Conservation (phyloP, 2,329 filamentous ascomycete species). For the Knoxdaviesia capensis region DNA sequence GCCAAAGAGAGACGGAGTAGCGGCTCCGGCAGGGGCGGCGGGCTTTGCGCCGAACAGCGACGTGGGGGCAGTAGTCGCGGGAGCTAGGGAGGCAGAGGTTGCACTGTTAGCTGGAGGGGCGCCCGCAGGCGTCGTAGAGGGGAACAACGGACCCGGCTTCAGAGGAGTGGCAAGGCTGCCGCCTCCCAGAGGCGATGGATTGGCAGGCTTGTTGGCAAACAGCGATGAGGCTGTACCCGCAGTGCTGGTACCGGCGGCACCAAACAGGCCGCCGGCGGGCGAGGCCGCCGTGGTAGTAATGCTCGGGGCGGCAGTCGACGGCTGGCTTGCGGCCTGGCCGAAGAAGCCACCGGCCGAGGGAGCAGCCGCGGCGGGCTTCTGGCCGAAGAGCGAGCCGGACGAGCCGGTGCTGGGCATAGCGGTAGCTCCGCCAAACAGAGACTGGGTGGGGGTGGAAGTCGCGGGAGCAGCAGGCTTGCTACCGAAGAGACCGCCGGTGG, state of each 20-base stretch:
- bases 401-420: constrained; percentile 1
- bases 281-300: constrained; percentile 11
- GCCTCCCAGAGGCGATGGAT: constrained; percentile 5
- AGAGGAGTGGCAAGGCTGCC: constrained; percentile 1
- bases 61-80: constrained; percentile 6
- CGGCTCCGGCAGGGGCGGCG: constrained; percentile 8
- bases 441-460: constrained; percentile 9
- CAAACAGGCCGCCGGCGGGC: constrained; percentile 11
- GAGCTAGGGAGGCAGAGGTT: not conserved
- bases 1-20: constrained; percentile 10
- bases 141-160: constrained; percentile 9
- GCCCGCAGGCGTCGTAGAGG: constrained; percentile 6
- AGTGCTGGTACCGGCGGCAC: constrained; percentile 10
- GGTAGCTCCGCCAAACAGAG: constrained; percentile 4
- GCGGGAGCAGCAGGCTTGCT: constrained; percentile 16
- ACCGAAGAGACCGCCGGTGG: constrained; percentile 17
- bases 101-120: not conserved
- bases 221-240: constrained; percentile 18
- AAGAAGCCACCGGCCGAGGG: constrained; percentile 7
- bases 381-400: not conserved
- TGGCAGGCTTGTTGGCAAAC: constrained; percentile 10
- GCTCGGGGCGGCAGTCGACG: constrained; percentile 5
- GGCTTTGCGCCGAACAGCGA: constrained; percentile 8
- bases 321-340: constrained; percentile 1
- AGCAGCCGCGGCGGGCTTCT: constrained; percentile 9